These are phyloP conservation scores for Fraxinus cuspidata DNA, from an alignment of 257 asterid genomes.

Conservation along the genomic window DNA sequence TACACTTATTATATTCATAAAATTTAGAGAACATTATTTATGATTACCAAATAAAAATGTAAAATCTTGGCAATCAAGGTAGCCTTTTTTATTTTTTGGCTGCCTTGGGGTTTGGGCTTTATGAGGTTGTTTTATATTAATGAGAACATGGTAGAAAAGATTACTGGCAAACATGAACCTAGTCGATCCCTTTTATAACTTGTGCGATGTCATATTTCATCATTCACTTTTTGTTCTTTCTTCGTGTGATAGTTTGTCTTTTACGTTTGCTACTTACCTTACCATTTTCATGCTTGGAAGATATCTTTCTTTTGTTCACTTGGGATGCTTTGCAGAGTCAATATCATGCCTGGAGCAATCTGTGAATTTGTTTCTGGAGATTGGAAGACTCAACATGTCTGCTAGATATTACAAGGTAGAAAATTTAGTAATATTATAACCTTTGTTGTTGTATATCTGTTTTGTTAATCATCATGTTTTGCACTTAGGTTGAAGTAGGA, in stretches of 20 bases:
- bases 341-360: conserved; percentile 81
- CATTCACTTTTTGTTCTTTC: conserved; percentile 6
- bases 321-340: conserved; percentile 62
- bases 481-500: neutral
- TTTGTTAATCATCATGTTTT: neutral
- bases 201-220: neutral
- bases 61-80: conserved; percentile 2
- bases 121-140: conserved; percentile 7
- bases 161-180: conserved; percentile 6
- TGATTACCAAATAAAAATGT: conserved; percentile 2
- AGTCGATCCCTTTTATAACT: conserved; percentile 1
- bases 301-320: conserved; percentile 16
- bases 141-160: neutral
- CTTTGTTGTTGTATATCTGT: neutral
- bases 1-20: neutral
- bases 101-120: conserved; percentile 11
- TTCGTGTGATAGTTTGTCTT: neutral
- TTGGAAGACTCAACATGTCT: conserved; percentile 91
- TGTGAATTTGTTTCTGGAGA: conserved; percentile 79
- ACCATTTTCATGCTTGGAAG: neutral
- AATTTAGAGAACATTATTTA: neutral
- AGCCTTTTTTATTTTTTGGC: neutral
- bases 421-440: neutral
- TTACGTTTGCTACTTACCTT: neutral
- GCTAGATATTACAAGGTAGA: conserved; percentile 97